Base-by-base conservation (phyloP, 441 rosid genomes). In the Manihot esculenta region DNA sequence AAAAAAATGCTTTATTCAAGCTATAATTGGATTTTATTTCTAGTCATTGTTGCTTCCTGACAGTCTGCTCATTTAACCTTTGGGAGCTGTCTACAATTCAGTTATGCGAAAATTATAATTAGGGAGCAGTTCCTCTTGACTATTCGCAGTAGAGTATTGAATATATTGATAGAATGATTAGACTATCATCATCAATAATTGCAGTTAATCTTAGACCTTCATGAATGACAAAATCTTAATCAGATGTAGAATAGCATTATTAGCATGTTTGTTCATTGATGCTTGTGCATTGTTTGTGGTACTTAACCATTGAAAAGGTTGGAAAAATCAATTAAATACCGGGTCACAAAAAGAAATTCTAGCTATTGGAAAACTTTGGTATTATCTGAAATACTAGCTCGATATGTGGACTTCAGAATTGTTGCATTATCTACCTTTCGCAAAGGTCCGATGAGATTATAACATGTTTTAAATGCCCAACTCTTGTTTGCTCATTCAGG, bases 401-500 rank as follows among this genome's bases (percentile, higher is more conserved):
- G n/a, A n/a, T n/a, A n/a, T n/a, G n/a, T n/a, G n/a, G n/a, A n/a
- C n/a, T n/a, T n/a, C n/a, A n/a, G n/a, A n/a, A n/a, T n/a, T n/a
- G n/a, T n/a, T n/a, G n/a, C n/a, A n/a, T 4, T 2, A 30, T 2
- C 35, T 30, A 30, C 35, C 35, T 30, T 30, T 30, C 4, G 35
- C 35, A 30, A 30, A 1, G 4, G 4, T 30, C 35, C 44, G 26
- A 54, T 18, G 27, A 68, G 26, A 20, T 20, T 26, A 41, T 41
- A 20, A 14, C 20, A 64, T 47, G 21, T 47, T 24, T 53, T 56
- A 24, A 63, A 42, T 50, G 27, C 13, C 57, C 21, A 30, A 64
- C 33, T 51, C 50, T 72, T 63, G 65, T 44, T 62, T 58, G 24
- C 62, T 41, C 53, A 38, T 63, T 72, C 79, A 94, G 99, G 97